Base-by-base conservation (phyloP, 176 grass and related monocot species). In the Chloris gayana region DNA sequence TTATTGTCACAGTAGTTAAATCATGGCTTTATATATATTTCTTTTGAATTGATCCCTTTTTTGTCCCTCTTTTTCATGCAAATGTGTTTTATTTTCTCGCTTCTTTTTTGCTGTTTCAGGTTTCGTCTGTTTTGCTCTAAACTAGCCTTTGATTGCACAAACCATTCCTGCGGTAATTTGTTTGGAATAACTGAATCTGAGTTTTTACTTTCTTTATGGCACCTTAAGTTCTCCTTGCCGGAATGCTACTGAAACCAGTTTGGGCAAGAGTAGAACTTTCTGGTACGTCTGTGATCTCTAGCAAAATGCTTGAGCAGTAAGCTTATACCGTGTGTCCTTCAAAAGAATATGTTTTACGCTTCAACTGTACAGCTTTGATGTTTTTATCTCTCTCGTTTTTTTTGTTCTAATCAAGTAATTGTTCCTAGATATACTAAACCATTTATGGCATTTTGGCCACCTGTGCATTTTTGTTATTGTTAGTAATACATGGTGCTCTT, bases 21-120 rank as follows among this genome's bases (percentile, higher is more conserved):
- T 57, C 68, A 67, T 49, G 39, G 4, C 0, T 24, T 22, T 54
- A 38, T 70, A 4, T 10, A 13, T 69, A 11, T 29, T 72, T 59
- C 11, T 54, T 68, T 78, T 42, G 62, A 88, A 84, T 77, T 77
- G 47, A 42, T 88, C 56, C 67, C 50, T 41, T 64, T 64, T 69
- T 26, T 56, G 64, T 27, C 14, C 25, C 34, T 69, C 72, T 71
- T 80, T 29, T 51, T 24, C 62, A 26, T 66, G 53, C 72, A 34
- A 76, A 80, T 45, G 45, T 21, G 24, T 70, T 58, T 57, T 46
- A 31, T 31, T 57, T 69, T 76, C 12, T 24, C 0, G 26, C 54
- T 30, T 47, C 8, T 25, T n/a, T 59, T 75, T 44, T 75, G 37
- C 76, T 75, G 87, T 44, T 76, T 76, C 64, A 27, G 54, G 26